phyloP scores from a whole-genome alignment of 257 asterid species.

The Jacaranda copaia region DNA sequence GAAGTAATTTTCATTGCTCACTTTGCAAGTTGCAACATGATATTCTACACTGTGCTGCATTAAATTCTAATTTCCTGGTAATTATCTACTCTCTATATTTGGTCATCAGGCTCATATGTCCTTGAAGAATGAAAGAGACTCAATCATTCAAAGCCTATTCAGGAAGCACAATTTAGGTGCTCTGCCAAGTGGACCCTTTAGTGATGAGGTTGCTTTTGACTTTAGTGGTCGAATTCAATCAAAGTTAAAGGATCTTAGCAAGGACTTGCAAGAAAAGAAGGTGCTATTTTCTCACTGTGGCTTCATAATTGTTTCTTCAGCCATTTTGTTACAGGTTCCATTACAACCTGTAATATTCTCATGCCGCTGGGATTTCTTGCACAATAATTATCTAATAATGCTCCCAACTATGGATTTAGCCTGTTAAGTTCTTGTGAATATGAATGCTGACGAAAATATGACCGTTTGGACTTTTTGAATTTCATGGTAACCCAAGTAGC shows the following conservation, averaged over 20 bases:
- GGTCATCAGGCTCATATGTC: constrained; percentile 61
- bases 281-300: constrained; percentile 46
- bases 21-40: constrained; percentile 36
- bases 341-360: constrained; percentile 29
- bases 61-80: constrained; percentile 31
- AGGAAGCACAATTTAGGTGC: constrained; percentile 79
- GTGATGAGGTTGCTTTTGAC: constrained; percentile 75
- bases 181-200: constrained; percentile 62
- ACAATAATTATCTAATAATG: not conserved
- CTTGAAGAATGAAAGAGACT: constrained; percentile 79
- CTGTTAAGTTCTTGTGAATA: constrained; percentile 7
- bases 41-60: constrained; percentile 28
- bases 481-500: constrained; percentile 20
- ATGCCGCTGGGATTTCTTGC: constrained; percentile 17
- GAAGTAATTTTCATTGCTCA: constrained; percentile 55
- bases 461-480: constrained; percentile 12
- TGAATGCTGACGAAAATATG: not conserved
- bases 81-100: constrained; percentile 38
- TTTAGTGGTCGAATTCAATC: constrained; percentile 65
- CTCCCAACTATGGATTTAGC: constrained; percentile 25
- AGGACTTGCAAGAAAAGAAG: constrained; percentile 80
- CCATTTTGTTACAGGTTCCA: constrained; percentile 17
- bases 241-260: constrained; percentile 61
- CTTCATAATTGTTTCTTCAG: constrained; percentile 23
- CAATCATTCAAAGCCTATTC: constrained; percentile 55